Percentiles rank a stretch among this genome's conserved stretches.
These are phyloP conservation scores for Magnolia kwangsiensis DNA, from an alignment of 164 flowering plant genomes.

Conservation along the genomic window DNA sequence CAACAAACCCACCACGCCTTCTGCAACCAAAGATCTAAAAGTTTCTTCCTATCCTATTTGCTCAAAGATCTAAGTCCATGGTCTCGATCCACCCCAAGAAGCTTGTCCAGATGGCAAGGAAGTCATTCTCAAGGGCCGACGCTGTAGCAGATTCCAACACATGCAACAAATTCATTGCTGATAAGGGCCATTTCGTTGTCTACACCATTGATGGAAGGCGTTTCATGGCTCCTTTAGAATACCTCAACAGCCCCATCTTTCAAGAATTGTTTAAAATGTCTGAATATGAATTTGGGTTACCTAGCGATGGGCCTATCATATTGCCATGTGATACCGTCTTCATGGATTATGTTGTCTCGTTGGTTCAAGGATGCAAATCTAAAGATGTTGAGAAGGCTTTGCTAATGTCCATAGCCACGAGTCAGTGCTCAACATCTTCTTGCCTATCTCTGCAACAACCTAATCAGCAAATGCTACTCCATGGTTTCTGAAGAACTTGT, in stretches of 20 bases:
- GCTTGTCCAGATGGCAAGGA: constrained; percentile 20
- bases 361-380: neutral
- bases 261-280: constrained; percentile 19
- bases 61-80: neutral
- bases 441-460: neutral
- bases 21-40: neutral
- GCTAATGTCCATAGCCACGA: constrained; percentile 4
- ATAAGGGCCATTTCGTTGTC: constrained; percentile 24
- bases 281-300: constrained; percentile 25
- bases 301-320: constrained; percentile 17
- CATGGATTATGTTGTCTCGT: constrained; percentile 17
- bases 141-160: neutral
- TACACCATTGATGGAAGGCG: constrained; percentile 23
- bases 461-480: constrained; percentile 1
- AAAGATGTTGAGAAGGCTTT: constrained; percentile 21
- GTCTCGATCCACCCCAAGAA: constrained; percentile 18
- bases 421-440: neutral
- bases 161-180: constrained; percentile 1
- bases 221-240: constrained; percentile 21
- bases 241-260: constrained; percentile 11
- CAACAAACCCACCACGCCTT: neutral
- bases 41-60: neutral
- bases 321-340: constrained; percentile 23
- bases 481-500: neutral
- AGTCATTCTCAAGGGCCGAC: constrained; percentile 6